Evolutionary conservation across 106 monocot species (phyloP).

Genomic region (Allium fistulosum): DNA sequence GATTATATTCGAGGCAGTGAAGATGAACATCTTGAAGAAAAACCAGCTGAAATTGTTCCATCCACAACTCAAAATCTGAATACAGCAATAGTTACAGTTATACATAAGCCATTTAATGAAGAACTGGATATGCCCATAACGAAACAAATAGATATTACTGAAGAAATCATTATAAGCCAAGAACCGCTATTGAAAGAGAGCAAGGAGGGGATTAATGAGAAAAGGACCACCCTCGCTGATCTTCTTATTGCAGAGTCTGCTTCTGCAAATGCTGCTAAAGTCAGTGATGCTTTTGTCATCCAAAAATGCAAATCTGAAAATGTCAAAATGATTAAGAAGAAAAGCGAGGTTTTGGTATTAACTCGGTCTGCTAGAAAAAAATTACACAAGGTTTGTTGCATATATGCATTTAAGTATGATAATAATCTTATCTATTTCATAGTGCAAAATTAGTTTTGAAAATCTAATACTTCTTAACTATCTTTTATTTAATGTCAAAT

Average conservation of each 20-base stretch:
- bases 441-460: too few relatives aligned
- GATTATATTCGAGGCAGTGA: background rate
- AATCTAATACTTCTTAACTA: too few relatives aligned
- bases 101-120: too few relatives aligned
- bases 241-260: constrained; percentile 3
- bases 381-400: background rate
- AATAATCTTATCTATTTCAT: too few relatives aligned
- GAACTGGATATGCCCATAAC: too few relatives aligned
- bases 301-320: background rate
- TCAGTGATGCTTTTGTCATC: background rate
- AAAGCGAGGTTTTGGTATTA: background rate
- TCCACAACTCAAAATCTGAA: background rate
- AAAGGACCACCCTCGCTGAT: constrained; percentile 23
- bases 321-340: background rate
- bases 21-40: background rate
- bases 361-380: background rate
- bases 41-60: background rate
- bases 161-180: constrained; percentile 2
- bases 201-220: constrained; percentile 7
- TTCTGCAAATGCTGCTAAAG: background rate
- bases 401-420: background rate
- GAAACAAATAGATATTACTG: background rate
- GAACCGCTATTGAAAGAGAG: constrained; percentile 21
- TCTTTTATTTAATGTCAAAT: too few relatives aligned
- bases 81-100: too few relatives aligned